Evolutionary conservation across 148 eudicot species (phyloP).

Genomic region (Mesembryanthemum crystallinum): DNA sequence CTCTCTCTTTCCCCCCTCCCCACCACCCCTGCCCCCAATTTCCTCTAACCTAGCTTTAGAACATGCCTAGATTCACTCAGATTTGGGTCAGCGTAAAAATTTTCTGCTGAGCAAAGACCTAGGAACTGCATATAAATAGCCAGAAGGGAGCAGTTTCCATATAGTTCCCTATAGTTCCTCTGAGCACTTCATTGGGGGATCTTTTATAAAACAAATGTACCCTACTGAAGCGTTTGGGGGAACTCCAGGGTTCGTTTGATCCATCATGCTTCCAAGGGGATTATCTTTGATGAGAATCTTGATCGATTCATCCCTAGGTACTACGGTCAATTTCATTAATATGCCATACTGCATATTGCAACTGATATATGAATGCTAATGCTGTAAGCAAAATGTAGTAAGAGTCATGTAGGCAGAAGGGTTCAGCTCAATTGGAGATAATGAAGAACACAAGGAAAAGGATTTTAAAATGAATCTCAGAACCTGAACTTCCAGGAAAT

Average conservation of each 20-base stretch:
- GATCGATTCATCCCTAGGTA: too few relatives aligned
- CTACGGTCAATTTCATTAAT: too few relatives aligned
- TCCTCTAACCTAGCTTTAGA: background rate
- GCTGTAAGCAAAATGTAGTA: too few relatives aligned
- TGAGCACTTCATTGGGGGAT: conserved; percentile 24
- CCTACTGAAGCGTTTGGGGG: conserved; percentile 36
- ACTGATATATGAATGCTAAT: too few relatives aligned
- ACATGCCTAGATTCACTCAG: background rate
- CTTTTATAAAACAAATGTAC: background rate
- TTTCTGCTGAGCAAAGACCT: background rate
- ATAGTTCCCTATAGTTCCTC: conserved; percentile 31
- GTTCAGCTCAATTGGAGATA: conserved; percentile 7
- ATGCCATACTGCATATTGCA: too few relatives aligned
- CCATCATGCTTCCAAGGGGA: background rate
- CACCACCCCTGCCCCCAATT: background rate
- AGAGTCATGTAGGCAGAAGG: background rate
- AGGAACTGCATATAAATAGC: conserved; percentile 12
- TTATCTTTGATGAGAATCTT: background rate
- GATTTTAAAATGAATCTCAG: background rate
- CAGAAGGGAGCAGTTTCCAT: background rate
- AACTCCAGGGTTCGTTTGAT: conserved; percentile 24
- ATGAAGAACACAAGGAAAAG: background rate
- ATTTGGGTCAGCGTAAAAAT: background rate
- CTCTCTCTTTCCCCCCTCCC: too few relatives aligned
- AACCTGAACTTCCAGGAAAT: background rate